Evolutionary conservation across 2,329 filamentous ascomycete species (phyloP).

Genomic region (Cercospora nicotianae): DNA sequence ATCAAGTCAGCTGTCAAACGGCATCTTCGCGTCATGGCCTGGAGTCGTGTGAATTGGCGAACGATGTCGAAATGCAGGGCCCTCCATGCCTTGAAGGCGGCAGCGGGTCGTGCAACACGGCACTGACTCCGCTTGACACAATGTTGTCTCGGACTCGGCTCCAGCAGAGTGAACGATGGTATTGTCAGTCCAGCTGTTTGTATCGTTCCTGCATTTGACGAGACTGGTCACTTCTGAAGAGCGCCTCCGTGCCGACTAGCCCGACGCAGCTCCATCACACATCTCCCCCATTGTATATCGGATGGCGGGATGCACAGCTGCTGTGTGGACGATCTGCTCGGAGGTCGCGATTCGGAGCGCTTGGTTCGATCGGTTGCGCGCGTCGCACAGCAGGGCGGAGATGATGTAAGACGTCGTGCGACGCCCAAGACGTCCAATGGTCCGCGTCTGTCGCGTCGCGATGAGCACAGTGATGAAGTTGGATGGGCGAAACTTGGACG

Average conservation of each 20-base stretch:
- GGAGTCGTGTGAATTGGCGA: not conserved
- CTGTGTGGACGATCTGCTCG: not conserved
- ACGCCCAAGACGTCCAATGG: not conserved
- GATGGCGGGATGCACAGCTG: not conserved
- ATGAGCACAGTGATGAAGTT: not conserved
- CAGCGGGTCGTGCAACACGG: not conserved
- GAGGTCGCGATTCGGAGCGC: not conserved
- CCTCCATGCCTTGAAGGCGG: not conserved
- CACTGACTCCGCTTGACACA: not conserved
- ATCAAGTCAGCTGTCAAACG: not conserved
- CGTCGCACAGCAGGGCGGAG: conserved; percentile 6
- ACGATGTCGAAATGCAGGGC: not conserved
- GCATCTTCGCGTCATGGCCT: not conserved
- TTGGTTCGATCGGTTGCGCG: not conserved
- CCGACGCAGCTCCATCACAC: not conserved
- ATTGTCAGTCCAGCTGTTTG: not conserved
- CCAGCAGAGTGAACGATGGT: not conserved
- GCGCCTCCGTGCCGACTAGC: not conserved
- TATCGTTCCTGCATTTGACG: not conserved
- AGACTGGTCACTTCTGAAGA: not conserved
- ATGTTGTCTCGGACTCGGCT: not conserved
- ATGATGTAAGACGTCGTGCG: conserved; percentile 3
- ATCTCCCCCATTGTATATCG: not conserved
- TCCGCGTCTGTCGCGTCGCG: not conserved
- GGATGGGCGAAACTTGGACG: not conserved